A percentile compares a stretch with the other conserved stretches of the same genome.
These are phyloP conservation scores for Imleria badia DNA, from an alignment of 768 basidiomycete species.

Conservation along the genomic window DNA sequence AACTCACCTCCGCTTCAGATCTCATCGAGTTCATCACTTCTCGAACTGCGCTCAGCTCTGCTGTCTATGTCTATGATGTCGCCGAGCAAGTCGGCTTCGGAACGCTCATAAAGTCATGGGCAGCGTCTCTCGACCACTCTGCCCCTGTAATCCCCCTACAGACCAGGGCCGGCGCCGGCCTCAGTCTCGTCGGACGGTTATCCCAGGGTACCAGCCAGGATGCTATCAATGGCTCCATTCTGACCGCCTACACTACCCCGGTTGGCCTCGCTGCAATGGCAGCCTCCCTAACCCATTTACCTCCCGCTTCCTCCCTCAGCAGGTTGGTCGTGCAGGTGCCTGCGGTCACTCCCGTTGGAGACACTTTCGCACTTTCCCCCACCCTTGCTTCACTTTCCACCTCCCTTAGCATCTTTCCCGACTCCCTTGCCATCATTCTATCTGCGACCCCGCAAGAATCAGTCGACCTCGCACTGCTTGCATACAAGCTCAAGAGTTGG, in stretches of 20 bases:
- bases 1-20: slow-evolving; percentile 49
- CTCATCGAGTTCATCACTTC: slow-evolving; percentile 70
- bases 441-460: slow-evolving; percentile 85
- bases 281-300: slow-evolving; percentile 71
- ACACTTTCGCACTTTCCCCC: slow-evolving; percentile 71
- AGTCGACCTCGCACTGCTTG: slow-evolving; percentile 69
- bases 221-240: slow-evolving; percentile 52
- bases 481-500: slow-evolving; percentile 63
- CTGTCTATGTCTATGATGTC: slow-evolving; percentile 79
- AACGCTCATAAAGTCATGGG: slow-evolving; percentile 65
- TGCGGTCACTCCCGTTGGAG: slow-evolving; percentile 62
- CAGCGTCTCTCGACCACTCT: slow-evolving; percentile 39
- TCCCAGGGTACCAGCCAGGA: slow-evolving; percentile 79
- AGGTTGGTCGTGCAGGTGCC: slow-evolving; percentile 86
- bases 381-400: slow-evolving; percentile 69
- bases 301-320: slow-evolving; percentile 56
- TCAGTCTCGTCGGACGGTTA: slow-evolving; percentile 74
- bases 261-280: slow-evolving; percentile 83
- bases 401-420: slow-evolving; percentile 58
- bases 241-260: slow-evolving; percentile 83
- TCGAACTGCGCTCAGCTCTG: slow-evolving; percentile 52
- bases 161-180: slow-evolving; percentile 81
- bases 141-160: slow-evolving; percentile 69
- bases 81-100: slow-evolving; percentile 86
- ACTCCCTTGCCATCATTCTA: slow-evolving; percentile 68